Evolutionary conservation across 2,329 filamentous ascomycete species (phyloP).

Genomic region (Aaosphaeria arxii): DNA sequence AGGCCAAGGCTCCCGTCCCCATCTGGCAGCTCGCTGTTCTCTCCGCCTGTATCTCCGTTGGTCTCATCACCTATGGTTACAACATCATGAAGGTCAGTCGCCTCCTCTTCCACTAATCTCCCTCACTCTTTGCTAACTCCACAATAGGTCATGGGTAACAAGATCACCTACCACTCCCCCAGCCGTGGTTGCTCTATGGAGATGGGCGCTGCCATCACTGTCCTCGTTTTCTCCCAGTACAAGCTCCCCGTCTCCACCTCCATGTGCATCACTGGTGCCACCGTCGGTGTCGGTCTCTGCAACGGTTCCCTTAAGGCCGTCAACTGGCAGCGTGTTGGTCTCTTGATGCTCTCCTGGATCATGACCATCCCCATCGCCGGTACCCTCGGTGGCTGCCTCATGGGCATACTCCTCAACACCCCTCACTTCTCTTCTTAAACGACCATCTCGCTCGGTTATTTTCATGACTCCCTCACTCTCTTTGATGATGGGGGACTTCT

Average conservation of each 20-base stretch:
- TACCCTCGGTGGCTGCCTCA: conserved; percentile 48
- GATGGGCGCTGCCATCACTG: conserved; percentile 73
- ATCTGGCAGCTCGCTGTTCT: conserved; percentile 75
- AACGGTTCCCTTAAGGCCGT: conserved; percentile 70
- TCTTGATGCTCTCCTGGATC: conserved; percentile 67
- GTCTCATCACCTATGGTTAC: conserved; percentile 73
- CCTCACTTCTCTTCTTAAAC: conserved; percentile 32
- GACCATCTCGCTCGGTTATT: neutral
- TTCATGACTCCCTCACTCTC: neutral
- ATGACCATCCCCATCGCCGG: conserved; percentile 61
- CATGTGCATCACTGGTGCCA: conserved; percentile 75
- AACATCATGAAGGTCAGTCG: conserved; percentile 75
- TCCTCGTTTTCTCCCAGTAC: conserved; percentile 73
- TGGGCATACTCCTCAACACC: conserved; percentile 55
- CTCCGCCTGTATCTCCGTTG: conserved; percentile 58
- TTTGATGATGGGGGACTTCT: neutral
- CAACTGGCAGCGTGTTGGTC: conserved; percentile 68
- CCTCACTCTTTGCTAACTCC: conserved; percentile 8
- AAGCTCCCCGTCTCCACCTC: conserved; percentile 68
- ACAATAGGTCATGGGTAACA: conserved; percentile 70
- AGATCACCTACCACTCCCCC: conserved; percentile 68
- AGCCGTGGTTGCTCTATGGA: conserved; percentile 65
- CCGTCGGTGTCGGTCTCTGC: conserved; percentile 74
- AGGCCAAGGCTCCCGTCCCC: conserved; percentile 64
- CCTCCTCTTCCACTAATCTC: conserved; percentile 9